Base-by-base conservation (phyloP, 768 basidiomycete genomes). In the Amanita rubescens region DNA sequence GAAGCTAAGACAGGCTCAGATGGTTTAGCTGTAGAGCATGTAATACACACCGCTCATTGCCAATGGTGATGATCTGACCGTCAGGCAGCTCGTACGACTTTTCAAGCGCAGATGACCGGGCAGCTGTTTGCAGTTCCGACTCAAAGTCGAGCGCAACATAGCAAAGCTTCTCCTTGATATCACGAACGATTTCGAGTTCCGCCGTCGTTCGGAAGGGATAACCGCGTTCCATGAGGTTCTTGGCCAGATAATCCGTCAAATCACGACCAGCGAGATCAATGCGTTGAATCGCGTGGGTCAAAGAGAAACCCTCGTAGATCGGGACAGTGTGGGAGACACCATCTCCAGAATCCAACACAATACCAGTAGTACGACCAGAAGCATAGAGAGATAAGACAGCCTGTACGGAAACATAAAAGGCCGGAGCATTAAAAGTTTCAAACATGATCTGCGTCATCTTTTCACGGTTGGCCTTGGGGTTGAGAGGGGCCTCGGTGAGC, bases 381-480 rank as follows among this genome's bases (percentile, higher is more conserved):
- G 93, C 93, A 71, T 94, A 94, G 41, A 93, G 76, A 44, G 89
- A 91, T 34, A 94, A 79, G 51, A 93, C 90, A 67, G 90, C 90
- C 74, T 94, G 91, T 71, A 93, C 91, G 51, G 86, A 78, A 60
- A 92, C 89, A 76, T 92, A 92, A 79, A 93, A 90, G 10, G 91
- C 90, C 55, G 90, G 91, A 15, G 84, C 85, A 69, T 92, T 93
- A 81, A 93, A 93, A 11, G 90, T 94, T 75, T 94, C 90, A 71
- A 94, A 94, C 90, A 93, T 92, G 81, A 91, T 92, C 71, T 94
- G 90, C 58, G 90, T 92, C 86, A 88, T 91, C 80, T 91, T 90
- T 76, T 92, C 90, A 63, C 90, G 75, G 75, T 93, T 93, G 53
- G 86, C 86, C 75, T 93, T 93, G 61, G 91, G 90, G 77, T 94